A percentile compares a stretch with the other conserved stretches of the same genome.
phyloP scores from a whole-genome alignment of 192 early-diverging fungal species.

The Backusella luteola region DNA sequence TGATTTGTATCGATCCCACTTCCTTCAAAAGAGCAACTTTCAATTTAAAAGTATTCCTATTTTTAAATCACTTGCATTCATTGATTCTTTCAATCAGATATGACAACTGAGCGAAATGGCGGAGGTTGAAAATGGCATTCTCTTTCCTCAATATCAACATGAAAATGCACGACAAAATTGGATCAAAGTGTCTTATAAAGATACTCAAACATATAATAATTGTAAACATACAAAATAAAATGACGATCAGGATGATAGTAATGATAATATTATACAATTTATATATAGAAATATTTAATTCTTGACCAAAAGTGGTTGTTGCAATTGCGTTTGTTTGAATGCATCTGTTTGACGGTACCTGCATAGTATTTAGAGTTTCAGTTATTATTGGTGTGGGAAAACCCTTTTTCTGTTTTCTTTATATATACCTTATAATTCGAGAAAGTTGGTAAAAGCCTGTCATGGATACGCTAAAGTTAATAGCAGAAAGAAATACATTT shows the following conservation, averaged over 20 bases:
- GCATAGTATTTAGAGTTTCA: neutral
- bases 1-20: neutral
- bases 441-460: slow-evolving; percentile 87
- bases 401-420: neutral
- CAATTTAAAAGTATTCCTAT: neutral
- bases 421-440: slow-evolving; percentile 67
- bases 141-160: neutral
- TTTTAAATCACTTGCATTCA: neutral
- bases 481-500: slow-evolving; percentile 85
- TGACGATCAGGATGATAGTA: neutral
- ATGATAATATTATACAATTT: neutral
- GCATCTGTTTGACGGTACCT: slow-evolving; percentile 6
- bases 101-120: neutral
- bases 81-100: neutral
- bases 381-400: neutral
- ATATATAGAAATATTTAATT: neutral
- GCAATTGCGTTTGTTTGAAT: neutral
- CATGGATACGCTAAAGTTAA: slow-evolving; percentile 91
- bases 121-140: neutral
- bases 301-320: neutral
- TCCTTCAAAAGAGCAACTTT: neutral
- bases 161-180: neutral
- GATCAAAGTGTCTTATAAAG: neutral
- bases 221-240: neutral
- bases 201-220: neutral